phyloP scores from a whole-genome alignment of 1,284 basidiomycete genomes.

The Peniophora sp. region DNA sequence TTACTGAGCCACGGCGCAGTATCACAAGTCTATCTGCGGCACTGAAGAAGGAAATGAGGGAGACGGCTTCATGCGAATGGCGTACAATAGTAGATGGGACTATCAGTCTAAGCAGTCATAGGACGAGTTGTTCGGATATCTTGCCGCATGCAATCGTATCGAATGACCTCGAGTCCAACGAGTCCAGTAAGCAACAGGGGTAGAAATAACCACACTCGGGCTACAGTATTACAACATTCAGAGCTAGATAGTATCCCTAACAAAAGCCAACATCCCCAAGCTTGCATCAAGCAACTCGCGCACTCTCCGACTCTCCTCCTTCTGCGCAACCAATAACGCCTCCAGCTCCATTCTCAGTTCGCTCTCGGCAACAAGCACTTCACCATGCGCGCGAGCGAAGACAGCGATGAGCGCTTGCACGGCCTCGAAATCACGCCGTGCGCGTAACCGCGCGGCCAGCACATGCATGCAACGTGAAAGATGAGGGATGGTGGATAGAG shows the following conservation, averaged over 20 bases:
- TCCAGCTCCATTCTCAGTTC: constrained; percentile 57
- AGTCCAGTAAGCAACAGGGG: too few species aligned
- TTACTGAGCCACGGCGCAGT: too few species aligned
- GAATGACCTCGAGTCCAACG: too few species aligned
- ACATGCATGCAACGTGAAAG: constrained; percentile 70
- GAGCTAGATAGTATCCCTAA: constrained; percentile 42
- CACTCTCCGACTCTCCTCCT: constrained; percentile 66
- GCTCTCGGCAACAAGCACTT: constrained; percentile 63
- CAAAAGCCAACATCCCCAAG: constrained; percentile 65
- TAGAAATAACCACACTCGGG: too few species aligned
- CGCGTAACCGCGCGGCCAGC: constrained; percentile 64
- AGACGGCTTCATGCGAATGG: too few species aligned
- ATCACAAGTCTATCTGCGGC: too few species aligned
- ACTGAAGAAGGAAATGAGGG: too few species aligned
- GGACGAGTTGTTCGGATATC: constrained; percentile 4
- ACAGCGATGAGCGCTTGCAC: constrained; percentile 86
- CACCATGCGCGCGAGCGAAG: constrained; percentile 81
- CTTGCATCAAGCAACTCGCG: constrained; percentile 65
- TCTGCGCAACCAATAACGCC: constrained; percentile 54
- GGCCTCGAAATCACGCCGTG: constrained; percentile 90
- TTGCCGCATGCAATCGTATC: too few species aligned
- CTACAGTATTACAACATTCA: too few species aligned
- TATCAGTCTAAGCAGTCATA: neutral
- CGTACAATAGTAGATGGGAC: neutral
- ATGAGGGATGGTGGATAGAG: constrained; percentile 59